Percentiles rank a stretch among this genome's conserved stretches.
Conservation (phyloP, 495 filamentous ascomycete species). For the Hapsidospora chrysogenum region DNA sequence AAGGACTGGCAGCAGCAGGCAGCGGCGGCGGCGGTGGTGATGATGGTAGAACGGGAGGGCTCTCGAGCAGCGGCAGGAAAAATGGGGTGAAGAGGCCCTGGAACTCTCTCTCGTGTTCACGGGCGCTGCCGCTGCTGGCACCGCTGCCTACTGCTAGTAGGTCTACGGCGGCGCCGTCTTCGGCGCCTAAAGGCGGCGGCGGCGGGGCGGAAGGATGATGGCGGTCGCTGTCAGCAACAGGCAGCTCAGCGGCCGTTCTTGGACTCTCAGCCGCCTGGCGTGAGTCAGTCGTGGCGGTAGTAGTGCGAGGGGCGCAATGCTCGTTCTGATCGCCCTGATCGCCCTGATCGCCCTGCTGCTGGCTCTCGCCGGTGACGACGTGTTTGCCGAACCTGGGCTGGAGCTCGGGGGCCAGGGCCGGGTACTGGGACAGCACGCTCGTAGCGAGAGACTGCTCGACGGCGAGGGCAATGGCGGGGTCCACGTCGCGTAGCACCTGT, state of each 20-base stretch:
- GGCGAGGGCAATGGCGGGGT: constrained; percentile 17
- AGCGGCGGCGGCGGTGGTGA: constrained; percentile 5
- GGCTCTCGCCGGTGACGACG: neutral
- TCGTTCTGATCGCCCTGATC: neutral
- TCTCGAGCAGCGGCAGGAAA: constrained; percentile 41
- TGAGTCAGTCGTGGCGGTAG: constrained; percentile 7
- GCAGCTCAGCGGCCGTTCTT: constrained; percentile 21
- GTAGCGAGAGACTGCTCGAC: neutral
- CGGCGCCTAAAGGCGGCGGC: neutral
- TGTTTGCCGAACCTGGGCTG: neutral
- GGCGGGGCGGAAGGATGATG: constrained; percentile 17
- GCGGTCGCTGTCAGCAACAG: too few relatives aligned
- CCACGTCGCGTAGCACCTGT: constrained; percentile 24
- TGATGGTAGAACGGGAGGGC: constrained; percentile 11
- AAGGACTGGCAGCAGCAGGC: neutral
- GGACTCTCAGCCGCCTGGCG: constrained; percentile 13
- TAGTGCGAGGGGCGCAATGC: constrained; percentile 5
- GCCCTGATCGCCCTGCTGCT: neutral
- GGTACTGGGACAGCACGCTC: constrained; percentile 9
- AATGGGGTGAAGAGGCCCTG: constrained; percentile 42
- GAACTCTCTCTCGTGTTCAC: constrained; percentile 39
- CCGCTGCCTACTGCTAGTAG: too few relatives aligned
- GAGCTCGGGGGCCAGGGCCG: constrained; percentile 16
- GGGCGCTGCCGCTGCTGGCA: constrained; percentile 17
- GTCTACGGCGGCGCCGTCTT: too few relatives aligned